phyloP scores from a whole-genome alignment of 164 flowering plant genomes.

The Protea cynaroides region DNA sequence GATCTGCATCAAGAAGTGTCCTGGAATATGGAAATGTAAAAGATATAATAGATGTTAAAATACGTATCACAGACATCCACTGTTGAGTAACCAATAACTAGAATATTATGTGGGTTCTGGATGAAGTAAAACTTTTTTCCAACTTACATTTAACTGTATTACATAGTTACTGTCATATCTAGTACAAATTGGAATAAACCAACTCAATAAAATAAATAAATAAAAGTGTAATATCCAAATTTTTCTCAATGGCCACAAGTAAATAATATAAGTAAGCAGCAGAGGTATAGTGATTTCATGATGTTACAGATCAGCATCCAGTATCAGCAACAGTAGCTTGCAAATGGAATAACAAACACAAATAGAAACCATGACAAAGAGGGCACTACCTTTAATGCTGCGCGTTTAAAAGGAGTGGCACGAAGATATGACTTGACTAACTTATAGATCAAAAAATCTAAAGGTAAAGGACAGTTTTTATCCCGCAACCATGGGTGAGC shows the following conservation, averaged over 20 bases:
- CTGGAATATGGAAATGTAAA: no score
- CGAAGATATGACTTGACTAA: slow-evolving; percentile 83
- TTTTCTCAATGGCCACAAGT: neutral
- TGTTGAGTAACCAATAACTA: no score
- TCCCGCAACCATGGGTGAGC: slow-evolving; percentile 96
- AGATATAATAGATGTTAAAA: no score
- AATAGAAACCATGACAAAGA: neutral
- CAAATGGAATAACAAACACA: neutral
- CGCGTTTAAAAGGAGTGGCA: slow-evolving; percentile 80
- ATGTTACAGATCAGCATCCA: neutral
- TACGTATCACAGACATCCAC: no score
- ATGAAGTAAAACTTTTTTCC: no score
- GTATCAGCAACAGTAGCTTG: neutral
- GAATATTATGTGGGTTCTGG: no score
- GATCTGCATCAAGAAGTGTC: no score
- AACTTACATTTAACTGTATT: no score
- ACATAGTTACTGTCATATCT: no score
- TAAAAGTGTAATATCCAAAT: neutral
- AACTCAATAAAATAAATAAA: no score
- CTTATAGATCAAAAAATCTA: slow-evolving; percentile 76
- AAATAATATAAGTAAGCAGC: neutral
- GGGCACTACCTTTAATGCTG: slow-evolving; percentile 68
- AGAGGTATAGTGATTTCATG: neutral
- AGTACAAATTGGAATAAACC: no score
- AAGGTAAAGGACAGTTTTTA: slow-evolving; percentile 47